Percentiles rank a stretch among this genome's conserved stretches.
phyloP scores from a whole-genome alignment of 2,329 filamentous ascomycete species.

The Pseudogymnoascus sp. region DNA sequence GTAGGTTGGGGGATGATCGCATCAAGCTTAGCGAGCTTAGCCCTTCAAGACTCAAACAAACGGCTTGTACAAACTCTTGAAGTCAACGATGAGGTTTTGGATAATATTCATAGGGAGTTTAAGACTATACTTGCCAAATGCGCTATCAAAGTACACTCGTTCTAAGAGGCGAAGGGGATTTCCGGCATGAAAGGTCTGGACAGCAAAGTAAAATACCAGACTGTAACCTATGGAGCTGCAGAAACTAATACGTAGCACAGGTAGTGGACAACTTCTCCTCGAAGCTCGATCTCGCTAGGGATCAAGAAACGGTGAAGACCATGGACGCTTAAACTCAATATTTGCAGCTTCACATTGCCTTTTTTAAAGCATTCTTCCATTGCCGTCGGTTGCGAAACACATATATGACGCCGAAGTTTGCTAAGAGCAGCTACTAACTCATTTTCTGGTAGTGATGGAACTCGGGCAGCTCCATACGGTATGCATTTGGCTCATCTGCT shows the following conservation, averaged over 20 bases:
- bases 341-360: no score
- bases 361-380: no score
- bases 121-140: slow-evolving; percentile 21
- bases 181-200: slow-evolving; percentile 31
- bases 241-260: not conserved
- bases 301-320: not conserved
- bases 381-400: no score
- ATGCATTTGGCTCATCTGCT: no score
- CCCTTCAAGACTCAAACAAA: slow-evolving; percentile 32
- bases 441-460: no score
- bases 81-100: slow-evolving; percentile 32
- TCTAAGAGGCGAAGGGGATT: slow-evolving; percentile 32
- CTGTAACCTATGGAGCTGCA: not conserved
- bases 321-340: not conserved
- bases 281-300: not conserved
- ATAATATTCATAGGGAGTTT: slow-evolving; percentile 34
- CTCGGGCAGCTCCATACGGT: no score
- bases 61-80: slow-evolving; percentile 28
- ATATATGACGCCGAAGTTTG: no score
- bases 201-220: slow-evolving; percentile 25
- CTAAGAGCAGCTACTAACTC: no score
- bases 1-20: slow-evolving; percentile 20
- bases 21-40: slow-evolving; percentile 29
- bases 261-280: not conserved
- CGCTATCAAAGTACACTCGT: slow-evolving; percentile 33